These are phyloP conservation scores for Bromus sterilis DNA, from an alignment of 176 grass and related monocot genomes.

Conservation along the genomic window DNA sequence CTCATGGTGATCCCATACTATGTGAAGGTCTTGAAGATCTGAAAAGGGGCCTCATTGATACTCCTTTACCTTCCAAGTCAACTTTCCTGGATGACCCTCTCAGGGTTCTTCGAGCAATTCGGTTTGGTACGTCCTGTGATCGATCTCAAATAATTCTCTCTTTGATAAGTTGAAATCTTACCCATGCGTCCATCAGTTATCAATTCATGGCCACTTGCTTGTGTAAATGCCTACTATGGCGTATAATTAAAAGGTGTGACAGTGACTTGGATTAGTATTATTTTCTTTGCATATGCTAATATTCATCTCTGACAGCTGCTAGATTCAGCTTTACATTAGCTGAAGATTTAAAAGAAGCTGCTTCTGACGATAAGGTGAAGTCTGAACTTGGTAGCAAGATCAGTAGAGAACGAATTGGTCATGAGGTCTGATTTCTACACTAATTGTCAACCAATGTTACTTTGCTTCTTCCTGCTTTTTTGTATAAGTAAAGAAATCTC, in stretches of 20 bases:
- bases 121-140: constrained; percentile 61
- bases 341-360: constrained; percentile 79
- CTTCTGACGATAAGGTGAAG: constrained; percentile 78
- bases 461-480: background rate
- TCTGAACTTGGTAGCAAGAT: constrained; percentile 81
- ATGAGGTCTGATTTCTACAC: constrained; percentile 58
- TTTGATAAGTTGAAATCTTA: constrained; percentile 4
- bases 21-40: constrained; percentile 73
- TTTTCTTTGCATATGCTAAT: constrained; percentile 23
- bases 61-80: constrained; percentile 80
- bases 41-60: constrained; percentile 69
- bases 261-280: background rate
- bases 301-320: constrained; percentile 45
- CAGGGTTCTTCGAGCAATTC: constrained; percentile 96
- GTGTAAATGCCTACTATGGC: background rate
- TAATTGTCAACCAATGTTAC: background rate
- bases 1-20: constrained; percentile 19
- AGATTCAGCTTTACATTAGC: constrained; percentile 85
- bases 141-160: constrained; percentile 13
- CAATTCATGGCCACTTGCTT: constrained; percentile 8
- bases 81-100: constrained; percentile 97
- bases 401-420: constrained; percentile 86
- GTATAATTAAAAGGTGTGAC: background rate
- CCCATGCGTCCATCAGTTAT: background rate
- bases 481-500: background rate